A percentile compares a stretch with the other conserved stretches of the same genome.
Evolutionary conservation across 306 rosid genomes (phyloP).

Genomic region (Citrullus mucosospermus): DNA sequence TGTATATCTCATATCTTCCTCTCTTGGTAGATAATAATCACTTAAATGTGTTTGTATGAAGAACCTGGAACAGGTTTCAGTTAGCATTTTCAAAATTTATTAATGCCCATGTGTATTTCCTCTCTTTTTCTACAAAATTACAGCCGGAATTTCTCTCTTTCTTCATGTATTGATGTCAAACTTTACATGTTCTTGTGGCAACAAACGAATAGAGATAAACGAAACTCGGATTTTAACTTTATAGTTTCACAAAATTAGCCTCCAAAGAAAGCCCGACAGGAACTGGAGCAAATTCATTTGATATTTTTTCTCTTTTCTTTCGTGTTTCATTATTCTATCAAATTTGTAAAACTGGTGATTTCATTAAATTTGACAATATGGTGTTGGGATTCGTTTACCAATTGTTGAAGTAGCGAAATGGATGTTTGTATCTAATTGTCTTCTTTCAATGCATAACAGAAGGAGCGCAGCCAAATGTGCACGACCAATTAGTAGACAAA

Average conservation of each 20-base stretch:
- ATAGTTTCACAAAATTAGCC: not conserved
- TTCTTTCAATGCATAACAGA: constrained; percentile 4
- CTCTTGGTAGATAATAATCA: constrained; percentile 1
- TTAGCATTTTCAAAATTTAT: not conserved
- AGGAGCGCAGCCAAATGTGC: constrained; percentile 1
- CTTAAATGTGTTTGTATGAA: not conserved
- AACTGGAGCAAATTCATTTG: not conserved
- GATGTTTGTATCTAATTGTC: not conserved
- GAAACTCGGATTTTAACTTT: not conserved
- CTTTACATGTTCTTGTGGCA: not conserved
- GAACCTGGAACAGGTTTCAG: not conserved
- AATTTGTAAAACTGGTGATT: not conserved
- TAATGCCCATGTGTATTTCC: not conserved
- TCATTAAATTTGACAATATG: not conserved
- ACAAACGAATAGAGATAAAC: not conserved
- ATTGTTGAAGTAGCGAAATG: not conserved
- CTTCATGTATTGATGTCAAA: not conserved
- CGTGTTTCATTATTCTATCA: not conserved
- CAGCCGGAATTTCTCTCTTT: not conserved
- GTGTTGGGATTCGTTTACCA: not conserved
- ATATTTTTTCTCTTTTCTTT: not conserved
- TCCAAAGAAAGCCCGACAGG: not conserved
- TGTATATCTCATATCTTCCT: not conserved
- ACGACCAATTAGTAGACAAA: not conserved
- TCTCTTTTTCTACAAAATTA: not conserved